Percentiles rank a stretch among this genome's conserved stretches.
Evolutionary conservation across 2,329 filamentous ascomycete genomes (phyloP).

Genomic region (Neopestalotiopsis clavispora): DNA sequence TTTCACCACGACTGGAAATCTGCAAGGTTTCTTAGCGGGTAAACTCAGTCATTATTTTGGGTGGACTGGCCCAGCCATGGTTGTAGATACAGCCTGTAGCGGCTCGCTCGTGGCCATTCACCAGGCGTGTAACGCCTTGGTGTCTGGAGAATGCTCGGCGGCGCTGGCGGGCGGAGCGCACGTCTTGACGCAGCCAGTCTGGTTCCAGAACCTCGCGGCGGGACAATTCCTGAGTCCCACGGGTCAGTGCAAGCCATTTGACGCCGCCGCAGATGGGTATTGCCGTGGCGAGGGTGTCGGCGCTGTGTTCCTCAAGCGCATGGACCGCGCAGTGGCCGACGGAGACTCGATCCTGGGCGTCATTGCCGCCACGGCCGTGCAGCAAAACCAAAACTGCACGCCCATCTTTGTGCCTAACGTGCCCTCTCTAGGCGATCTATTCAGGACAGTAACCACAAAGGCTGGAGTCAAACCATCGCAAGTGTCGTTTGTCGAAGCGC

Average conservation of each 20-base stretch:
- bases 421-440: conserved; percentile 34
- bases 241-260: conserved; percentile 38
- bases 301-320: conserved; percentile 50
- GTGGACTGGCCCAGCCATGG: conserved; percentile 33
- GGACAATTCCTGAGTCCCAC: conserved; percentile 34
- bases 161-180: conserved; percentile 38
- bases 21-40: conserved; percentile 27
- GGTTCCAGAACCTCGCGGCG: conserved; percentile 29
- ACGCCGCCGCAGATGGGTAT: conserved; percentile 53
- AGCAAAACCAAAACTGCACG: conserved; percentile 44
- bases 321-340: conserved; percentile 49
- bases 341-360: conserved; percentile 47
- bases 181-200: conserved; percentile 31
- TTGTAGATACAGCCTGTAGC: conserved; percentile 39
- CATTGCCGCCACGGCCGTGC: conserved; percentile 38
- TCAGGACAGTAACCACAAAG: conserved; percentile 30
- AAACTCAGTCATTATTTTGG: conserved; percentile 37
- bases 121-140: conserved; percentile 35
- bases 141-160: conserved; percentile 31
- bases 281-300: conserved; percentile 55
- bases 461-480: conserved; percentile 25
- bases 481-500: conserved; percentile 39
- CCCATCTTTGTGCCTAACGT: conserved; percentile 45
- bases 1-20: conserved; percentile 36
- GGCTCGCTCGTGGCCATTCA: conserved; percentile 40